phyloP scores from a whole-genome alignment of 192 early-diverging fungal species.

The Linnemannia zychae region DNA sequence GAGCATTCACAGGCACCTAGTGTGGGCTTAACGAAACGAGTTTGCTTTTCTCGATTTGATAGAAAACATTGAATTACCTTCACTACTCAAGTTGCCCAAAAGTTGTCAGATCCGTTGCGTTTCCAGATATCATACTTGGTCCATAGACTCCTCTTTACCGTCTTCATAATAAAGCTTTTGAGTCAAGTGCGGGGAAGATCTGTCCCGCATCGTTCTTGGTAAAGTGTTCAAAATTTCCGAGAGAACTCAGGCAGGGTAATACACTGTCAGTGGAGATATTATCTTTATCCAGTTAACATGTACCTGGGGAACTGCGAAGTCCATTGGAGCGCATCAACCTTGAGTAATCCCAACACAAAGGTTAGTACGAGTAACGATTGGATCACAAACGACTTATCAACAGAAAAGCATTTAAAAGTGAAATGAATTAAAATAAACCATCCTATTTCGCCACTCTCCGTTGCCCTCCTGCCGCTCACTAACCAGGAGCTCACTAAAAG shows the following conservation, averaged over 20 bases:
- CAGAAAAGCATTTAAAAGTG: neutral
- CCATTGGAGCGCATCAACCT: constrained; percentile 10
- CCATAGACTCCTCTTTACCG: constrained; percentile 1
- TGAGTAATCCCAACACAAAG: constrained; percentile 14
- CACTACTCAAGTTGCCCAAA: constrained; percentile 17
- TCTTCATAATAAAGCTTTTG: constrained; percentile 24
- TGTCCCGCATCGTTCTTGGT: constrained; percentile 12
- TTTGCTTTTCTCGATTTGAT: too few species aligned
- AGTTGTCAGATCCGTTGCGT: constrained; percentile 19
- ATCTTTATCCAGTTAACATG: constrained; percentile 20
- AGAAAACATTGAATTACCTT: too few species aligned
- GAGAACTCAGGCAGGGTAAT: constrained; percentile 14
- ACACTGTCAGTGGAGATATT: neutral
- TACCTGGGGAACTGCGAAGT: constrained; percentile 21
- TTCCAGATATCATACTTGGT: constrained; percentile 19
- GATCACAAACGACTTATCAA: neutral
- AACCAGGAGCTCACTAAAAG: constrained; percentile 30
- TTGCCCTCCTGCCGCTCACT: constrained; percentile 31
- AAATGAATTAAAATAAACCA: neutral
- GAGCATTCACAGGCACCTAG: too few species aligned
- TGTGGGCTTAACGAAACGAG: too few species aligned
- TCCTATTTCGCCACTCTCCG: constrained; percentile 27
- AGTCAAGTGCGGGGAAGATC: constrained; percentile 9
- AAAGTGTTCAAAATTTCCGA: constrained; percentile 5
- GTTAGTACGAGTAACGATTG: neutral